Base-by-base conservation (phyloP, 495 filamentous ascomycete genomes). In the Aspergillus affinis region DNA sequence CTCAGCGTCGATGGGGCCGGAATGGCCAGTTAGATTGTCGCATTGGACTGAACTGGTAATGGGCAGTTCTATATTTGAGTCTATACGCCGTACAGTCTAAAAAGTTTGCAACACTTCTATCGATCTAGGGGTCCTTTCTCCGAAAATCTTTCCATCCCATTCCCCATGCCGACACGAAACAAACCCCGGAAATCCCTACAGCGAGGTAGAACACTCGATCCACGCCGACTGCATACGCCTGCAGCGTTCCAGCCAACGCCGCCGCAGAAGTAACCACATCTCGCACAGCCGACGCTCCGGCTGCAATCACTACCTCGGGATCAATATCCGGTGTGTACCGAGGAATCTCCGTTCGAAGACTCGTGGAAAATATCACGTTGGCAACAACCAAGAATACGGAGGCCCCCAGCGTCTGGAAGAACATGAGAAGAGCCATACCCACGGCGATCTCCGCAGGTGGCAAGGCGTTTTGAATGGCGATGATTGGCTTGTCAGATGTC, bases 321-420 rank as follows among this genome's bases (percentile, higher is more conserved):
- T 86, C 63, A 17, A 84, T 59, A 4, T 71, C 70, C 0, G 88
- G 88, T n/a, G 82, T 75, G 70, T 80, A 69, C 8, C 62, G 57
- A 0, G 61, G 67, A 1, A 93, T 67, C 26, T 85, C 82, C 21
- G 75, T 67, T 47, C 88, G 64, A 0, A 94, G 81, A 46, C 83
- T 78, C 67, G 88, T 91, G 48, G 81, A 81, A 66, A 95, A 91
- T 45, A 96, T 78, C 51, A 86, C 91, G 64, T 95, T 86, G 4
- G 77, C 87, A 29, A 93, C 85, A 1, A 82, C 82, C 51, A 93
- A 81, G 66, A 92, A 92, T 2, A 94, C 69, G 0, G 90, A 82
- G 12, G 86, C 89, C 27, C 87, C 87, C 5, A 94, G 75, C 0
- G 82, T 87, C 69, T 91, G 88, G 9, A 77, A 61, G 69, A 92